Evolutionary conservation across 2,329 filamentous ascomycete species (phyloP).

Genomic region (Colletotrichum orchidophilum): DNA sequence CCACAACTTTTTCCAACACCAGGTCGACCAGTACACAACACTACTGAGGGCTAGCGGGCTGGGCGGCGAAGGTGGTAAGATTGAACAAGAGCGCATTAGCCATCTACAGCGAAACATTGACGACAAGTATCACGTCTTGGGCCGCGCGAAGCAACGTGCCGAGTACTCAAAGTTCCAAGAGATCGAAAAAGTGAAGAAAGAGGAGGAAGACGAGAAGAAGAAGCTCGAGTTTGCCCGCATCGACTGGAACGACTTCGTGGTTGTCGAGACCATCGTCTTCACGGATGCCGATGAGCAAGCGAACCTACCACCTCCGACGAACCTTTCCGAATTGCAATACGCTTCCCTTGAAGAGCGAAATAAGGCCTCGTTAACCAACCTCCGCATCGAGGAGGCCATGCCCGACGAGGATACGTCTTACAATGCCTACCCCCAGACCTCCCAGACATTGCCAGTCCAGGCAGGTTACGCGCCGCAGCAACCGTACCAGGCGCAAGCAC

Average conservation of each 20-base stretch:
- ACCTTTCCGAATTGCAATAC: constrained; percentile 90
- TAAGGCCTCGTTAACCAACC: constrained; percentile 83
- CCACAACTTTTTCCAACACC: constrained; percentile 92
- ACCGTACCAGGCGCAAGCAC: constrained; percentile 44
- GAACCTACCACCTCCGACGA: constrained; percentile 88
- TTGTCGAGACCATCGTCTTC: constrained; percentile 95
- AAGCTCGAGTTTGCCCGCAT: constrained; percentile 82
- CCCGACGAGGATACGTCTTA: constrained; percentile 76
- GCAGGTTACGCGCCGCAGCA: constrained; percentile 52
- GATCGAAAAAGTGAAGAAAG: constrained; percentile 85
- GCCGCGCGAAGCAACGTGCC: constrained; percentile 83
- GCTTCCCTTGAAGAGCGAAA: constrained; percentile 96
- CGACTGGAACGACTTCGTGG: constrained; percentile 97
- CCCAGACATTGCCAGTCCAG: constrained; percentile 56
- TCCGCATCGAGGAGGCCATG: constrained; percentile 95
- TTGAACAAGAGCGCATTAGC: constrained; percentile 76
- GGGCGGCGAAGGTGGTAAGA: constrained; percentile 72
- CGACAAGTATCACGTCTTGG: constrained; percentile 83
- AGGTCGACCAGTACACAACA: constrained; percentile 93
- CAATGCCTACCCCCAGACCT: constrained; percentile 56
- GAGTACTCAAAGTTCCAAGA: constrained; percentile 89
- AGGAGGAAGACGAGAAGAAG: constrained; percentile 87
- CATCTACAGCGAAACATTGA: constrained; percentile 79
- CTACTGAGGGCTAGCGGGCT: constrained; percentile 75
- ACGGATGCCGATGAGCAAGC: constrained; percentile 87